A percentile compares a stretch with the other conserved stretches of the same genome.
These are phyloP conservation scores for Tetraselmis striata DNA, from an alignment of 139 green algal genomes.

Conservation along the genomic window DNA sequence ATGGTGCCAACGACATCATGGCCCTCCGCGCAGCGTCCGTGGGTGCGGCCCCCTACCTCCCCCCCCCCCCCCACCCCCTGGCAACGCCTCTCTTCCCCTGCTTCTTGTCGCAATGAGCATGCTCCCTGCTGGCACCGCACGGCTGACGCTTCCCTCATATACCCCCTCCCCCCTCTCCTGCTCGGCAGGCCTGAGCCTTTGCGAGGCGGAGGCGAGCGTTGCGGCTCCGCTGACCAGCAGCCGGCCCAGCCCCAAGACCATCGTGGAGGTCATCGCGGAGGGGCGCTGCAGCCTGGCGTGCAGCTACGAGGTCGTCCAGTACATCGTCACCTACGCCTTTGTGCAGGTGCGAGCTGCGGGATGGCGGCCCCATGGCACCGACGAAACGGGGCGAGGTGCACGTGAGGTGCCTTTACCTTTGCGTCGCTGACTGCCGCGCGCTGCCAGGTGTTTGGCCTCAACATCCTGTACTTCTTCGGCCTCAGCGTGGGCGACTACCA, in stretches of 20 bases:
- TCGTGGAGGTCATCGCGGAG: conserved; percentile 61
- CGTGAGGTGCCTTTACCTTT: too few relatives aligned
- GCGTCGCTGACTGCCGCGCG: too few relatives aligned
- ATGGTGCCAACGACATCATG: conserved; percentile 54
- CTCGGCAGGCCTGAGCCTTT: conserved; percentile 55
- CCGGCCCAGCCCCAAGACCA: conserved; percentile 17
- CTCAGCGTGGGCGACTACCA: conserved; percentile 60
- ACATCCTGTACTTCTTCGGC: conserved; percentile 57
- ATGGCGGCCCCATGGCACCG: too few relatives aligned
- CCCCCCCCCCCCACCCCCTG: too few relatives aligned
- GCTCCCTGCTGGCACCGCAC: too few relatives aligned
- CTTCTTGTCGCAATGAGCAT: too few relatives aligned
- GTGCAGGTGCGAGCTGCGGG: conserved; percentile 38
- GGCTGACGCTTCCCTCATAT: too few relatives aligned
- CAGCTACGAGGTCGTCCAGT: conserved; percentile 69
- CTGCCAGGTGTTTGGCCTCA: conserved; percentile 37
- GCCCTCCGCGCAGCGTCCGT: conserved; percentile 51
- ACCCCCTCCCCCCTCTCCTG: too few relatives aligned
- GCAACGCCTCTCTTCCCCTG: too few relatives aligned
- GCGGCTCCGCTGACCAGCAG: conserved; percentile 2
- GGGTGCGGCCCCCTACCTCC: too few relatives aligned
- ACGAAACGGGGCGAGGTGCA: too few relatives aligned
- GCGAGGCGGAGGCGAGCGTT: conserved; percentile 47
- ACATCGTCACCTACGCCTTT: conserved; percentile 63
- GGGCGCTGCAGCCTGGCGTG: conserved; percentile 55